Base-by-base conservation (phyloP, 352 stramenopile species). In the Pythium phragmiticola region DNA sequence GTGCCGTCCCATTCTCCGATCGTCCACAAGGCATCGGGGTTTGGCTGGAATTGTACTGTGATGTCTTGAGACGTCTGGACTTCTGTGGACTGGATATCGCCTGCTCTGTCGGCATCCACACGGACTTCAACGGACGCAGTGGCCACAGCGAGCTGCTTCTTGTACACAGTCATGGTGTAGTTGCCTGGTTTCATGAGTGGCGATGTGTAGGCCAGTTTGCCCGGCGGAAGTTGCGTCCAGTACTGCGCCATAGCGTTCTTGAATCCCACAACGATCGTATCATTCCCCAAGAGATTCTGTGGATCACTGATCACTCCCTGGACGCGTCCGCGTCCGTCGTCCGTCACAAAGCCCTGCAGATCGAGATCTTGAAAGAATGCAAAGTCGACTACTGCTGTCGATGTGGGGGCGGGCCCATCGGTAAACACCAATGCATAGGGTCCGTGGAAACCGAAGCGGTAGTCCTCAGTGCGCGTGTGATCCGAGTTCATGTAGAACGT, bases 401-500 rank as follows among this genome's bases (percentile, higher is more conserved):
- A 53, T 9, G 57, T 19, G 0, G 74, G 74, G 13, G 69, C 65
- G 0, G 65, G 55, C 12, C 74, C 73, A n/a, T 67, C 73, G 0
- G 74, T 85, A 53, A 84, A 61, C 33, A 71, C 70, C 11, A 85
- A 59, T 6, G 76, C 70, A 57, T 80, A 85, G 4, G 76, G 76
- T 1, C 76, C 76, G 63, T 85, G 69, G 57, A 85, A 82, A 19
- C 76, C 76, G 54, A 75, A 81, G 43, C 76, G 76, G 59, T 85
- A 85, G 47, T 77, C 72, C 19, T 82, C 76, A 2, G 69, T 85
- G 47, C 72, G 74, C 9, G 76, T 85, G 61, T 85, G 76, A 48
- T 85, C 76, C 65, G 76, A 85, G 55, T 81, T 77, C 76, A 85
- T 82, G 68, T 85, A 85, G 60, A 85, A 80, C 57, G 69, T 69